Evolutionary conservation across 148 eudicot species (phyloP), one percentile per base, ranked within the genome.

Genomic region (Silene uniflora): DNA sequence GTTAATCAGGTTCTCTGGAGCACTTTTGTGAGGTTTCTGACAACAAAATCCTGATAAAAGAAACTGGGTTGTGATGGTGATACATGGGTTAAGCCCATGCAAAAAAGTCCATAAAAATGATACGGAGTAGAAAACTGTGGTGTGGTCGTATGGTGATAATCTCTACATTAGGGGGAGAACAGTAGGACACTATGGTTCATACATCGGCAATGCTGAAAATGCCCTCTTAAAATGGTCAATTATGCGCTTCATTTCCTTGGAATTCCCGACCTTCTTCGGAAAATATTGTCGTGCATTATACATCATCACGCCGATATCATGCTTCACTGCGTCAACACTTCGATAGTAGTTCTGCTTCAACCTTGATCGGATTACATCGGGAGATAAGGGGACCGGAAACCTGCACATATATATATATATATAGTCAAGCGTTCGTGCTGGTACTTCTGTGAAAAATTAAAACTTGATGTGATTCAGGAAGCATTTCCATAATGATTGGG

Each of bases 341-440:
- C 97, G 80, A 63, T 94, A 94, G 75, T 94, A 94, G 78, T 86
- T 81, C 42, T 86, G 80, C 67, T 83, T 80, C 83, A 94, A 68
- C 84, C 98, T 86, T 27, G 75, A 75, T 74, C 85, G 81, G 39
- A 94, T 84, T 73, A 91, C 65, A 55, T 77, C 82, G 7, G 82
- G 89, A 58, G 93, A 89, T 67, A 94, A 77, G 29, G 98, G 98
- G 63, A 83, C 98, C 7, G 96, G 91, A 83, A 82, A 91, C 87
- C 98, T 94, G 90, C 86, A 85, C 22, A 21, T 44, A 14, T 27
- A 42, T 44, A 14, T 29, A 21, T 44, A 14, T 27, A 42, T 44
- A 14, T 29, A 67, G 14, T 21, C 13, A 59, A 59, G 16, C 39
- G 12, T 25, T 62, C 12, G 24, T 7, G 44, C 44, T 7, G 44